A percentile compares a stretch with the other conserved stretches of the same genome.
These are phyloP conservation scores for Athelia psychrophila DNA, from an alignment of 1,284 basidiomycete genomes.

Conservation along the genomic window DNA sequence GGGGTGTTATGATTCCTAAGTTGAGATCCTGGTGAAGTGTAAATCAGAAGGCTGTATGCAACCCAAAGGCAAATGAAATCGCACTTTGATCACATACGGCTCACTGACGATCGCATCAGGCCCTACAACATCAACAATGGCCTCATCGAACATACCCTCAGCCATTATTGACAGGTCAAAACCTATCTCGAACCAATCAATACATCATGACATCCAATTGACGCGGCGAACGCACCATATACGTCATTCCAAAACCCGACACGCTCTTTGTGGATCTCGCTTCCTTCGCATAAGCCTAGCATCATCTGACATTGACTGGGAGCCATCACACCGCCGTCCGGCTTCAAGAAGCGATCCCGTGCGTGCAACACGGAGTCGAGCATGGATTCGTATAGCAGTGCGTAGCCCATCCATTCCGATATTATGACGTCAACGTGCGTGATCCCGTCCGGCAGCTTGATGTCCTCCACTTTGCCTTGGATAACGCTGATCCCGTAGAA, in stretches of 20 bases:
- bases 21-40: slow-evolving; percentile 58
- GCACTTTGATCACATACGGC: slow-evolving; percentile 68
- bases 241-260: slow-evolving; percentile 90
- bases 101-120: slow-evolving; percentile 69
- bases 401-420: slow-evolving; percentile 98
- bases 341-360: slow-evolving; percentile 80
- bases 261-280: slow-evolving; percentile 75
- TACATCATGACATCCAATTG: not conserved
- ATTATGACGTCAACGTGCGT: slow-evolving; percentile 90
- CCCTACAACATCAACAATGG: slow-evolving; percentile 78
- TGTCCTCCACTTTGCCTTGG: slow-evolving; percentile 86
- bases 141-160: slow-evolving; percentile 69
- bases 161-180: slow-evolving; percentile 85
- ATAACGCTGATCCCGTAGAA: slow-evolving; percentile 54
- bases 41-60: not conserved
- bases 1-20: slow-evolving; percentile 58
- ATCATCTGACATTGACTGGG: slow-evolving; percentile 90
- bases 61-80: slow-evolving; percentile 1
- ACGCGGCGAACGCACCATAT: slow-evolving; percentile 60
- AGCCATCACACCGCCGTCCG: slow-evolving; percentile 79
- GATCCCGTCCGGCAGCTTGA: slow-evolving; percentile 65
- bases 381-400: slow-evolving; percentile 95
- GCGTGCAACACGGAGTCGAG: slow-evolving; percentile 91
- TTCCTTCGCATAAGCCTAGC: slow-evolving; percentile 77
- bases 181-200: slow-evolving; percentile 40